Conservation (phyloP, 176 grass and related monocot genomes). For the Juncus effusus region DNA sequence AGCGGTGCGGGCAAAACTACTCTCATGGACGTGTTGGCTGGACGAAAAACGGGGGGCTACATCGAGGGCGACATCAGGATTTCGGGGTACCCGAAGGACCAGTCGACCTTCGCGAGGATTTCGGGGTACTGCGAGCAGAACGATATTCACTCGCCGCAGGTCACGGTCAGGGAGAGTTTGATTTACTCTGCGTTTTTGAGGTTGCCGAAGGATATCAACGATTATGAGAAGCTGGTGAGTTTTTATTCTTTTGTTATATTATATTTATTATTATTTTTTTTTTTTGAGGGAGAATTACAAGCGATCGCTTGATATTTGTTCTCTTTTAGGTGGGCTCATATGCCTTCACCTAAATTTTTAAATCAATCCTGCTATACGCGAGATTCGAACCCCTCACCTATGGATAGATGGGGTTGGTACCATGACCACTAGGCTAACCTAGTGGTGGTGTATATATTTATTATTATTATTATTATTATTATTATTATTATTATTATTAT, state of each 20-base stretch:
- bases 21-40: slow-evolving; percentile 96
- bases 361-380: no score
- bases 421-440: no score
- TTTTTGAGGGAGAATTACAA: no score
- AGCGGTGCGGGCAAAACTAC: slow-evolving; percentile 98
- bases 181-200: slow-evolving; percentile 93
- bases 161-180: slow-evolving; percentile 89
- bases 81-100: slow-evolving; percentile 83
- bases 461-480: no score
- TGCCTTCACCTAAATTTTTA: no score
- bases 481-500: no score
- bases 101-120: slow-evolving; percentile 94
- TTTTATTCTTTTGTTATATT: background rate
- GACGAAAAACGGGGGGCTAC: slow-evolving; percentile 96
- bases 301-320: no score
- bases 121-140: slow-evolving; percentile 99
- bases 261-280: no score
- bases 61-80: slow-evolving; percentile 96
- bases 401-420: no score
- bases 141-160: slow-evolving; percentile 99
- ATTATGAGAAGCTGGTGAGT: slow-evolving; percentile 93
- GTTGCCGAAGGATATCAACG: slow-evolving; percentile 59
- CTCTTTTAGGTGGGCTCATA: no score
- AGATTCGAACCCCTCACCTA: no score
- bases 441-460: no score